These are phyloP conservation scores for Ballota nigra DNA, from an alignment of 257 asterid genomes.

Conservation along the genomic window DNA sequence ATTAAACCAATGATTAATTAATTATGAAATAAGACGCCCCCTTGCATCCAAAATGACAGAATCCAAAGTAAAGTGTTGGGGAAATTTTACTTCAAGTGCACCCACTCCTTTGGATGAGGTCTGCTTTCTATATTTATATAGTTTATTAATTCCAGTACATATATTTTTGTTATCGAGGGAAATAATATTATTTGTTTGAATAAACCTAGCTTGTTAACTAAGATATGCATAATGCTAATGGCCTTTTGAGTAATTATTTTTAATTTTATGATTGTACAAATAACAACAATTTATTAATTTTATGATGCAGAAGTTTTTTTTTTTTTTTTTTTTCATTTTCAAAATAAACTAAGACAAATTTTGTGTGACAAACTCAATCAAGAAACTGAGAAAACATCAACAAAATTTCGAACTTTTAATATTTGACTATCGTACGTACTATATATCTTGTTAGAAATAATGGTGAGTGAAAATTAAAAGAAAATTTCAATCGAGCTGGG, in stretches of 20 bases:
- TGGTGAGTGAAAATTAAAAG: too few relatives aligned
- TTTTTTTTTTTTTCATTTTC: too few relatives aligned
- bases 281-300: neutral
- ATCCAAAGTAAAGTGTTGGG: slow-evolving; percentile 26
- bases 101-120: slow-evolving; percentile 10
- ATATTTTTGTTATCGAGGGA: neutral
- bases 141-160: neutral
- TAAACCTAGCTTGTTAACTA: neutral
- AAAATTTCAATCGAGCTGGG: too few relatives aligned
- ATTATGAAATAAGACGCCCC: slow-evolving; percentile 25
- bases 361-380: too few relatives aligned
- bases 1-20: slow-evolving; percentile 38
- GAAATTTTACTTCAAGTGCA: slow-evolving; percentile 13
- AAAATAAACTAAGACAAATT: too few relatives aligned
- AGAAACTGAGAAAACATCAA: too few relatives aligned
- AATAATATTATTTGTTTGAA: neutral
- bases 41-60: slow-evolving; percentile 32
- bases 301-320: too few relatives aligned
- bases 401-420: too few relatives aligned
- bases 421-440: too few relatives aligned
- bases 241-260: neutral
- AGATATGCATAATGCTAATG: neutral
- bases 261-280: neutral
- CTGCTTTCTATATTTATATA: neutral
- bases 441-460: too few relatives aligned